Evolutionary conservation across 495 filamentous ascomycete species (phyloP).

Genomic region (Terfezia claveryi): DNA sequence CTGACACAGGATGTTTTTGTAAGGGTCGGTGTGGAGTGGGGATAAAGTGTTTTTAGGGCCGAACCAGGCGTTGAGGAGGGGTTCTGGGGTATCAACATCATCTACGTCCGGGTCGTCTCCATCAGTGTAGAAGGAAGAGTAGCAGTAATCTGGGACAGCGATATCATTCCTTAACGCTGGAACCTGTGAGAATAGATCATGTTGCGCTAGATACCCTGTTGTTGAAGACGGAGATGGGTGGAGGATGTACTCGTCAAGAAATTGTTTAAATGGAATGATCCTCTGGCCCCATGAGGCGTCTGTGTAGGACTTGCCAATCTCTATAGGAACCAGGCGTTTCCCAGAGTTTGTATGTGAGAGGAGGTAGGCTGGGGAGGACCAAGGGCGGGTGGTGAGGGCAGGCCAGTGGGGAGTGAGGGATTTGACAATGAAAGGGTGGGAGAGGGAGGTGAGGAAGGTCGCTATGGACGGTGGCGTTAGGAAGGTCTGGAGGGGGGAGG

Average conservation of each 20-base stretch:
- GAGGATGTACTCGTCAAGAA: slow-evolving; percentile 26
- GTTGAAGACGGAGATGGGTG: slow-evolving; percentile 5
- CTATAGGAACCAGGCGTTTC: slow-evolving; percentile 61
- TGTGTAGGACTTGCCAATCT: slow-evolving; percentile 76
- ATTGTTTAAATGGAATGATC: slow-evolving; percentile 54
- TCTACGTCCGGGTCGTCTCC: slow-evolving; percentile 3
- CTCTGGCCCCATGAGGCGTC: slow-evolving; percentile 69
- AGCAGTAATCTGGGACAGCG: slow-evolving; percentile 64
- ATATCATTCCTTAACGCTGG: slow-evolving; percentile 59
- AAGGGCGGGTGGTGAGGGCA: slow-evolving; percentile 42
- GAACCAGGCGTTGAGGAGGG: slow-evolving; percentile 74
- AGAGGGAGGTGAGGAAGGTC: slow-evolving; percentile 42
- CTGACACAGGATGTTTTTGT: slow-evolving; percentile 81
- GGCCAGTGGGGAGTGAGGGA: slow-evolving; percentile 51
- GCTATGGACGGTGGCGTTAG: slow-evolving; percentile 30
- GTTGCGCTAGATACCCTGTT: slow-evolving; percentile 73
- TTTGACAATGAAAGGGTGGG: slow-evolving; percentile 37
- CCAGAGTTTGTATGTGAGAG: slow-evolving; percentile 53
- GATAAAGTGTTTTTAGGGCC: slow-evolving; percentile 74
- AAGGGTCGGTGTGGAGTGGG: slow-evolving; percentile 79
- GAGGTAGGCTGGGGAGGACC: slow-evolving; percentile 56
- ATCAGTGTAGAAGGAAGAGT: slow-evolving; percentile 30
- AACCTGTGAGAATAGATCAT: slow-evolving; percentile 67
- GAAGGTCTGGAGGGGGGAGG: slow-evolving; percentile 19
- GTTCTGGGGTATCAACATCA: slow-evolving; percentile 15